These are phyloP conservation scores for Thalassia testudinum DNA, from an alignment of 116 monocot genomes.

Conservation along the genomic window DNA sequence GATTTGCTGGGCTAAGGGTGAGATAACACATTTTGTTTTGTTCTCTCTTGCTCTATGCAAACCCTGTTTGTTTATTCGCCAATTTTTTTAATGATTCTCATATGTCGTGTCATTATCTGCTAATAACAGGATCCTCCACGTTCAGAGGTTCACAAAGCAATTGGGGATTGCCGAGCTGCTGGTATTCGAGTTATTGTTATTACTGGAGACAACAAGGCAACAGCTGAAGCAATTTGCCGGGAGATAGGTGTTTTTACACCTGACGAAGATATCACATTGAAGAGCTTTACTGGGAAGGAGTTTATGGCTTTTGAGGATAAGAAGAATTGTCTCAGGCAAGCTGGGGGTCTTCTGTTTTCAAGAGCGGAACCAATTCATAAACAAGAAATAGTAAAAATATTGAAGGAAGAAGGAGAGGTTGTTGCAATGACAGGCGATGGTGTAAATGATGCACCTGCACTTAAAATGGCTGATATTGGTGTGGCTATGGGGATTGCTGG, in stretches of 20 bases:
- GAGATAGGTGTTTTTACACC: slow-evolving; percentile 74
- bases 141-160: slow-evolving; percentile 63
- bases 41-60: neutral
- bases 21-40: slow-evolving; percentile 4
- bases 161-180: slow-evolving; percentile 80
- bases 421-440: slow-evolving; percentile 99
- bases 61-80: neutral
- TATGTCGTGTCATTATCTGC: neutral
- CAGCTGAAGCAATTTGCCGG: slow-evolving; percentile 90
- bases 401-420: slow-evolving; percentile 93
- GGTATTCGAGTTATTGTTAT: slow-evolving; percentile 90
- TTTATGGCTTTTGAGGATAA: slow-evolving; percentile 63
- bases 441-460: slow-evolving; percentile 92
- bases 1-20: slow-evolving; percentile 73
- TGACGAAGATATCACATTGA: slow-evolving; percentile 44
- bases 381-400: slow-evolving; percentile 85
- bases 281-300: slow-evolving; percentile 74
- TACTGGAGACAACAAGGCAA: slow-evolving; percentile 93
- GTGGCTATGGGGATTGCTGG: slow-evolving; percentile 97
- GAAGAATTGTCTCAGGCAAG: slow-evolving; percentile 42
- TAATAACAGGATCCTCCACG: slow-evolving; percentile 76
- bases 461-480: slow-evolving; percentile 94
- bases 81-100: neutral
- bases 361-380: slow-evolving; percentile 92
- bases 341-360: slow-evolving; percentile 70